Base-by-base conservation (phyloP, 192 early-diverging fungal species). In the Rhizophagus prolifer region DNA sequence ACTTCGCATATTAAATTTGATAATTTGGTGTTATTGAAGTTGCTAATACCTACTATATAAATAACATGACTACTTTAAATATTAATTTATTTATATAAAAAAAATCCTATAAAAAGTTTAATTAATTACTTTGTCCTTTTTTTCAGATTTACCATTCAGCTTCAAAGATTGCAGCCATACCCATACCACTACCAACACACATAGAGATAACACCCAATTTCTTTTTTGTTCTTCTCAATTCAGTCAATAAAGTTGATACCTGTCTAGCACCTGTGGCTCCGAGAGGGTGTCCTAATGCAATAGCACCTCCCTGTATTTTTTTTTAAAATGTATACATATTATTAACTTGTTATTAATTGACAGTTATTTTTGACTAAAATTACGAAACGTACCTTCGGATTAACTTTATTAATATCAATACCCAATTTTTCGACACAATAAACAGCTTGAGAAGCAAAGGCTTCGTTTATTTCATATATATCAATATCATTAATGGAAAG, bases 381-480 rank as follows among this genome's bases (percentile, higher is more conserved):
- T 31, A 63, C 13, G 0, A 26, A 64, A 31, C 26, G 25, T 67
- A 38, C 61, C 61, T 95, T 93, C 62, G 95, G 95, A 88, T 99
- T 99, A 81, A 98, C 95, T 90, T 95, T 97, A 73, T 93, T 90
- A 81, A 92, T 80, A 78, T 90, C 88, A 69, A 99, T 91, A 30
- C 90, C 91, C 54, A 96, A 91, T 82, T 95, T 93, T 83, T 97
- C 91, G 54, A 94, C 88, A 72, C 89, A 94, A 90, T 95, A 96
- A 50, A 96, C 91, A 16, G 96, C 93, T 86, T 99, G 96, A 68
- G 95, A 98, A 38, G 97, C 97, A 85, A 99, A 98, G 28, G 97
- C 97, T 86, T 98, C 97, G 86, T 99, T 99, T 78, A 99, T 91
- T 83, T 98, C 96, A 74, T 86, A 93, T 73, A 97, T 82, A 75